Base-by-base conservation (phyloP, 208 protist species). In the Trypanosoma boissoni region DNA sequence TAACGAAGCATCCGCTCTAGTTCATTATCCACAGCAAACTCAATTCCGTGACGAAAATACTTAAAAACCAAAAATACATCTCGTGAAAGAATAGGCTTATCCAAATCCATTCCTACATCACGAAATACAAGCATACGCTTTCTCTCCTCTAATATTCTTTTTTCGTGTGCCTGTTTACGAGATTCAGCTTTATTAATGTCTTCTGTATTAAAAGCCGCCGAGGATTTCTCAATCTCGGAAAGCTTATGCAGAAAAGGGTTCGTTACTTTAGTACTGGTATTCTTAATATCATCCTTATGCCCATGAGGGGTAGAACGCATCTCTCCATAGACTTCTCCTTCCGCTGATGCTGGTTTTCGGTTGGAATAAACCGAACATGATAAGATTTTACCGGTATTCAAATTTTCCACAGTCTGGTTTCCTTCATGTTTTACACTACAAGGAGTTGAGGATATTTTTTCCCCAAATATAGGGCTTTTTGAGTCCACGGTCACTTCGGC, bases 21-120 rank as follows among this genome's bases (percentile, higher is more conserved):
- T 36, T 94, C 88, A 43, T 94, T 94, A 56, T 94, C 88, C 3
- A 94, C 71, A 16, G 88, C 88, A 58, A 90, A 94, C 65, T 94
- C 88, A 26, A 72, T 76, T 14, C 88, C 88, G 59, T 91, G 90
- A 1, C 78, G 72, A 46, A 94, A 94, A 60, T 94, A 94, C 67
- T 94, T 94, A 41, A 86, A 74, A 0, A 94, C 67, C 20, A 94
- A 72, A 56, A 94, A 85, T 12, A 94, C 76, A 62, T 94, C 88
- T 20, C 88, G 80, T 8, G 88, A 94, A 2, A 94, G 64, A 63
- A 94, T 91, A 2, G 88, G 84, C 50, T 91, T 91, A 45, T 94
- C 88, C 3, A 94, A 63, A 45, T 94, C 83, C 88, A 94, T 94
- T 14, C 88, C 84, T 21, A 94, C 88, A 62, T 94, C 83, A 23